Evolutionary conservation across 345 rosid genomes (phyloP).

Genomic region (Hirschfeldia incana): DNA sequence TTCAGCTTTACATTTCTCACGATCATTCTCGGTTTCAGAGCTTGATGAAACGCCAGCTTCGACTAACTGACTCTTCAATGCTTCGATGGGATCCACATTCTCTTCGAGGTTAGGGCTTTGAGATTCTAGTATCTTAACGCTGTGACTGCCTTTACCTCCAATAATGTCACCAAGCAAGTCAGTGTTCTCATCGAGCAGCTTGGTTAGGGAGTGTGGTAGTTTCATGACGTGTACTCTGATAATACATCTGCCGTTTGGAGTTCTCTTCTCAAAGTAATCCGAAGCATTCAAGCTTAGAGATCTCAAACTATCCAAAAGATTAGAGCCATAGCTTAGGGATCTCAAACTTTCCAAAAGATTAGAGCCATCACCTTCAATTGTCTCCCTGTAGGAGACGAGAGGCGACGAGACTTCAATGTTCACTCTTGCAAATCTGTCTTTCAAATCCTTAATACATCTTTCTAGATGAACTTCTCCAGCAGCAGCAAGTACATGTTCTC

Average conservation of each 20-base stretch:
- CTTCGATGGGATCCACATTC: constrained; percentile 59
- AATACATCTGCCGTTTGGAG: constrained; percentile 74
- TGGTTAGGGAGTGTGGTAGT: constrained; percentile 71
- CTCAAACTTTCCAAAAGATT: constrained; percentile 66
- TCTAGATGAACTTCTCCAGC: constrained; percentile 97
- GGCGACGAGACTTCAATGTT: constrained; percentile 84
- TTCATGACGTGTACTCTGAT: constrained; percentile 79
- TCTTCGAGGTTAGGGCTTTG: constrained; percentile 40
- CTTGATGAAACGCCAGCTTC: constrained; percentile 58
- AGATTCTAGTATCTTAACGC: constrained; percentile 49
- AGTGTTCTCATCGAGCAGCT: constrained; percentile 78
- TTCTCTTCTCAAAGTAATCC: constrained; percentile 71
- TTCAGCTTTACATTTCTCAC: constrained; percentile 60
- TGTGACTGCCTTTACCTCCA: constrained; percentile 59
- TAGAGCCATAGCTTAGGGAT: constrained; percentile 45
- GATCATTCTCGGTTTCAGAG: constrained; percentile 60
- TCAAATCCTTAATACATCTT: constrained; percentile 87
- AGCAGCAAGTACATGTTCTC: constrained; percentile 92
- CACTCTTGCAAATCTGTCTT: constrained; percentile 89
- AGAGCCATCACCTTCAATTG: constrained; percentile 68
- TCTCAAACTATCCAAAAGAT: constrained; percentile 64
- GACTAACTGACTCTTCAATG: constrained; percentile 48
- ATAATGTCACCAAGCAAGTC: constrained; percentile 69
- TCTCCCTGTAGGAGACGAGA: constrained; percentile 86
- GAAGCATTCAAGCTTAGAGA: constrained; percentile 47